Evolutionary conservation across 768 basidiomycete species (phyloP).

Genomic region (Royoungia palumana): DNA sequence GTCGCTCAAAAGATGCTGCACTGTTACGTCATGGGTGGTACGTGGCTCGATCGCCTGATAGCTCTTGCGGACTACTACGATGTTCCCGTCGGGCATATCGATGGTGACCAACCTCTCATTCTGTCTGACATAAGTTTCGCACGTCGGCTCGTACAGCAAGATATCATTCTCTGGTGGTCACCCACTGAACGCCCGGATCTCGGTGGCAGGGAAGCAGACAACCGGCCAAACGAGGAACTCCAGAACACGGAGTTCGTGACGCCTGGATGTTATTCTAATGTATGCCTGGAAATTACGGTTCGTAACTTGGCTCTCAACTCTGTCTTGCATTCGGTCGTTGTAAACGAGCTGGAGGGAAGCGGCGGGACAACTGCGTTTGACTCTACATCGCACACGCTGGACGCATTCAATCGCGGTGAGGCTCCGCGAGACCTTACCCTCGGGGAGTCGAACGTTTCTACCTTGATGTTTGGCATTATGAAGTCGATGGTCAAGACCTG

Average conservation of each 20-base stretch:
- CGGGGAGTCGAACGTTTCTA: conserved; percentile 86
- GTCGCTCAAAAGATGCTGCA: conserved; percentile 80
- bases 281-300: conserved; percentile 85
- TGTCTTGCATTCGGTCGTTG: conserved; percentile 87
- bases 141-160: conserved; percentile 79
- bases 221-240: conserved; percentile 69
- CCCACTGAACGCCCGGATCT: conserved; percentile 84
- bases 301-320: conserved; percentile 93
- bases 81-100: conserved; percentile 88
- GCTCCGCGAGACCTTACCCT: conserved; percentile 66
- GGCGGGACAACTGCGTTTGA: conserved; percentile 94
- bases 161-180: conserved; percentile 97
- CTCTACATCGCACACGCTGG: conserved; percentile 84
- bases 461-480: conserved; percentile 80
- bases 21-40: conserved; percentile 74
- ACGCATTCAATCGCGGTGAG: conserved; percentile 75
- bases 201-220: conserved; percentile 89
- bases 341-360: conserved; percentile 96
- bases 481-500: conserved; percentile 87
- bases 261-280: conserved; percentile 88
- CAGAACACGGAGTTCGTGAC: conserved; percentile 80
- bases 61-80: conserved; percentile 88
- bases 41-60: conserved; percentile 77
- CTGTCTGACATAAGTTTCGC: conserved; percentile 91
- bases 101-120: conserved; percentile 84